These are phyloP conservation scores for Geopyxis carbonaria DNA, from an alignment of 495 filamentous ascomycete species.

Conservation along the genomic window DNA sequence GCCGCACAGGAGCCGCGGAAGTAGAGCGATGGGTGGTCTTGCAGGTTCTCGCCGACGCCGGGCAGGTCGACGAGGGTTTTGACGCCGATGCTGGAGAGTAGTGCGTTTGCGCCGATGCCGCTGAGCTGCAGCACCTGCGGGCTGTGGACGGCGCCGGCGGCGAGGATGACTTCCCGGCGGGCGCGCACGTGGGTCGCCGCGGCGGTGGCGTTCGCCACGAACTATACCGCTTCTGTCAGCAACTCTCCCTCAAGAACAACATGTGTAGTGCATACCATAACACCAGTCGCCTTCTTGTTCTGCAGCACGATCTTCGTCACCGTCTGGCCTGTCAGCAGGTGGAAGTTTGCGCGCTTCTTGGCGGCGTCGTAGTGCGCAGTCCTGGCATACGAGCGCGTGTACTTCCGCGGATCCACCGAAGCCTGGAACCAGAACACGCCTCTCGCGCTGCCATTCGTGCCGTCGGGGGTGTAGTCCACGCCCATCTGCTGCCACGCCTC, in stretches of 20 bases:
- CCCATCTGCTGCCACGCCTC: slow-evolving; percentile 34
- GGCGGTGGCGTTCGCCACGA: neutral
- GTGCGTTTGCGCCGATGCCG: slow-evolving; percentile 31
- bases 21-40: slow-evolving; percentile 31
- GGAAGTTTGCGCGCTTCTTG: slow-evolving; percentile 22
- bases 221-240: neutral
- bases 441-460: slow-evolving; percentile 31
- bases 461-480: slow-evolving; percentile 31
- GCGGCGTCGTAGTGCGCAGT: slow-evolving; percentile 18
- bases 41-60: slow-evolving; percentile 35
- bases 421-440: slow-evolving; percentile 33
- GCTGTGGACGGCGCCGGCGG: slow-evolving; percentile 30
- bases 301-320: slow-evolving; percentile 22
- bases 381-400: slow-evolving; percentile 29
- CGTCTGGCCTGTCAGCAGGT: slow-evolving; percentile 18
- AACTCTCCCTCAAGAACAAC: neutral
- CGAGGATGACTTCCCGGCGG: slow-evolving; percentile 32
- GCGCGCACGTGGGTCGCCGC: slow-evolving; percentile 18
- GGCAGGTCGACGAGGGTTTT: slow-evolving; percentile 31
- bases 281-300: slow-evolving; percentile 1
- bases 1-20: slow-evolving; percentile 4
- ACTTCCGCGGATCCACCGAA: slow-evolving; percentile 28
- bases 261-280: slow-evolving; percentile 11
- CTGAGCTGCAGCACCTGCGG: slow-evolving; percentile 32
- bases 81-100: slow-evolving; percentile 28